Evolutionary conservation across 2,329 filamentous ascomycete genomes (phyloP), one percentile per base, ranked within the genome.

Genomic region (Dichotomopilus funicola): DNA sequence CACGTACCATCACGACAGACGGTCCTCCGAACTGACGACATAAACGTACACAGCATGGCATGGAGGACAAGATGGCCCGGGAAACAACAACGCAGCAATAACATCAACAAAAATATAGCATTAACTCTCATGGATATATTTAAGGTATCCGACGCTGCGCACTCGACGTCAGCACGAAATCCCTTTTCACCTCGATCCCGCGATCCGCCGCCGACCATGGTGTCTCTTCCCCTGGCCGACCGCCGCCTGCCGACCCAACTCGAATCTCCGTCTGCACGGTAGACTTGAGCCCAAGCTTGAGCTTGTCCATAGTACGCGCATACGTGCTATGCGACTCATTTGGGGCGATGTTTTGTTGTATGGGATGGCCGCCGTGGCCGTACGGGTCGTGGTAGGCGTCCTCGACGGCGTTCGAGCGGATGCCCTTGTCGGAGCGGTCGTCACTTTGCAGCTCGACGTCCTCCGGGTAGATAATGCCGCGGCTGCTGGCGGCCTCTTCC

Each of bases 361-460:
- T 40, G 37, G 37, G 4, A 12, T 9, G 4, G 37, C 37, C 9
- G 12, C 37, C 8, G 37, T 9, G 37, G 37, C 37, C 2, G 8
- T 40, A 9, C 12, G 9, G 9, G 4, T 12, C 4, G 37, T 40
- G 9, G 37, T 40, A 9, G 37, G 2, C 37, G 37, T 40, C 37
- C 8, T 40, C 37, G 12, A 9, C 37, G 19, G 19, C 19, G 19
- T 27, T 27, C 19, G 19, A 46, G 31, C 41, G 19, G 8, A 54
- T 51, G 50, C 57, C 60, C 44, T 63, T 60, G 50, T 60, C 59
- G 10, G 56, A 60, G 31, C 62, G 51, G 49, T 59, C 59, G 35
- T 61, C 55, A 31, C 58, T 60, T n/a, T 61, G 61, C 10, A 64
- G 52, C 53, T 63, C 62, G 1, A 64, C 34, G 31, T 63, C 59